phyloP scores from a whole-genome alignment of 2,329 filamentous ascomycete genomes.

The Hymenoscyphus infarciens region DNA sequence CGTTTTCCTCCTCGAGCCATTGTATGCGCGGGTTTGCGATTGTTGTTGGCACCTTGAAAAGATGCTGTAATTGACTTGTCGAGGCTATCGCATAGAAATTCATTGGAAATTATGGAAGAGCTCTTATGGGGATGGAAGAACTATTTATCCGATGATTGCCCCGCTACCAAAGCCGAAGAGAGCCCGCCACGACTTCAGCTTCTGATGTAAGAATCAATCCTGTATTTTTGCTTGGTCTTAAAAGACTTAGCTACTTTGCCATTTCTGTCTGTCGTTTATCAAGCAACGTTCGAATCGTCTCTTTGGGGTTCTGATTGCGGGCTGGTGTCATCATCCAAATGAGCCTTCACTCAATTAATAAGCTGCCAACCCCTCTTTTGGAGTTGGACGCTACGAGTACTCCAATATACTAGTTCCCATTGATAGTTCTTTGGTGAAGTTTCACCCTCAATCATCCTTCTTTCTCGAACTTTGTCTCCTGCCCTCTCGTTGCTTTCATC shows the following conservation, averaged over 20 bases:
- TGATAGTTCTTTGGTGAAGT: neutral
- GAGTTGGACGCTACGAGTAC: too few relatives aligned
- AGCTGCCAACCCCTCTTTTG: neutral
- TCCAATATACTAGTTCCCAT: neutral
- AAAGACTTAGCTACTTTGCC: too few relatives aligned
- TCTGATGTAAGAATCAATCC: neutral
- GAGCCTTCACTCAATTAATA: neutral
- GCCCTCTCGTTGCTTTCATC: neutral
- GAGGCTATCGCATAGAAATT: neutral
- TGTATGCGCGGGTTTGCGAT: neutral
- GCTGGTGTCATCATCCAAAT: neutral
- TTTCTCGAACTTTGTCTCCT: too few relatives aligned
- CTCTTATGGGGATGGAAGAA: neutral
- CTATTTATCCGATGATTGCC: neutral
- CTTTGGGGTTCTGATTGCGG: neutral
- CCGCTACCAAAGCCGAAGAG: neutral
- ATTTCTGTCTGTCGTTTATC: too few relatives aligned
- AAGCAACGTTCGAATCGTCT: neutral
- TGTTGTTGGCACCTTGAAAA: neutral
- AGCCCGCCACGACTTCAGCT: neutral
- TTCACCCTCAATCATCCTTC: neutral
- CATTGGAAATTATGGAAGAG: constrained; percentile 1
- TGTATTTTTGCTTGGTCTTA: too few relatives aligned
- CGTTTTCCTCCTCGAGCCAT: constrained; percentile 34
- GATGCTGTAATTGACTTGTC: neutral